A percentile compares a stretch with the other conserved stretches of the same genome.
phyloP scores from a whole-genome alignment of 768 basidiomycete species.

The Hygrophorus pudorinus region DNA sequence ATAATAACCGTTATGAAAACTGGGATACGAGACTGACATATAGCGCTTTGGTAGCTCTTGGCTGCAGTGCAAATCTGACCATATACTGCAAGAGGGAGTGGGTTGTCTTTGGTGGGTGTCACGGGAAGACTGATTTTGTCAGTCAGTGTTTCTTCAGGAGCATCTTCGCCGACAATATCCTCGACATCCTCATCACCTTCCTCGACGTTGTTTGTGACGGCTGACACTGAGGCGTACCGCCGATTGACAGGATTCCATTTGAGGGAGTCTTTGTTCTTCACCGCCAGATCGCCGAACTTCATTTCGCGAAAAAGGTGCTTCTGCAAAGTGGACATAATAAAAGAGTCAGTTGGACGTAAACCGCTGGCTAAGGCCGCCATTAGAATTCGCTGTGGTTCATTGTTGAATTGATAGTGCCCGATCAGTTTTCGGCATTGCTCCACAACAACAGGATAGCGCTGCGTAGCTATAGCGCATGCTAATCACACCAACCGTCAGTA shows the following conservation, averaged over 20 bases:
- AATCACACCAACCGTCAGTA: constrained; percentile 1
- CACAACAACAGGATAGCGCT: constrained; percentile 48
- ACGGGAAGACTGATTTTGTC: constrained; percentile 17
- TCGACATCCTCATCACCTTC: constrained; percentile 28
- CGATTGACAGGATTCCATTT: constrained; percentile 53
- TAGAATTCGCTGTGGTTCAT: constrained; percentile 75
- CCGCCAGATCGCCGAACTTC: constrained; percentile 54
- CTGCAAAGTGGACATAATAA: constrained; percentile 69
- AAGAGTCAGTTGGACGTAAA: constrained; percentile 57
- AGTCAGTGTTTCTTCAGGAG: constrained; percentile 8
- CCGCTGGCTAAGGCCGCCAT: constrained; percentile 67
- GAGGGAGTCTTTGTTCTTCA: constrained; percentile 48
- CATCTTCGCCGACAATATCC: constrained; percentile 24
- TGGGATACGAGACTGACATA: constrained; percentile 46
- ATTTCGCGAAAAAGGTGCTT: constrained; percentile 81
- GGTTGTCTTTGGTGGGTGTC: constrained; percentile 62
- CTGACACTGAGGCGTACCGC: constrained; percentile 37
- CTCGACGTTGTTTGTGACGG: constrained; percentile 28
- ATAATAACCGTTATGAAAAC: not conserved
- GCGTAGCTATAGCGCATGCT: constrained; percentile 67
- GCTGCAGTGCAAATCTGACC: constrained; percentile 78
- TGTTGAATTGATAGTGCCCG: constrained; percentile 72
- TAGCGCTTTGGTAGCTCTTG: constrained; percentile 83
- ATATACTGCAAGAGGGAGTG: constrained; percentile 62
- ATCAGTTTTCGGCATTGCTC: constrained; percentile 74